Base-by-base conservation (phyloP, 108 stramenopile genomes). In the Hondaea fermentalgiana region DNA sequence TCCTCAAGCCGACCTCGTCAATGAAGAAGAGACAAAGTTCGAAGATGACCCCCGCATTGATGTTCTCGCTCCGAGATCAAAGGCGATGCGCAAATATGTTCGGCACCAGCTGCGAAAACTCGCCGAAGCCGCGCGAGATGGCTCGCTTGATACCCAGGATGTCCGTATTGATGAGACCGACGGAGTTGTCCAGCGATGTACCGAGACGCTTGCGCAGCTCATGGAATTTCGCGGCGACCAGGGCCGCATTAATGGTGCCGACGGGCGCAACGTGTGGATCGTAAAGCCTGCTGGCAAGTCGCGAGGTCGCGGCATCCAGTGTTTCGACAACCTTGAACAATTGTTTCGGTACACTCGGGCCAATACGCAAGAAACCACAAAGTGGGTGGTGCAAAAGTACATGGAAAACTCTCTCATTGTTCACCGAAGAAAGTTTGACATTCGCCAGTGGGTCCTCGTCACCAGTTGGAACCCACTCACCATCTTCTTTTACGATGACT, bases 351-450 rank as follows among this genome's bases (percentile, higher is more conserved):
- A 57, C 47, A 72, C 87, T 5, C 43, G 76, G 21, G 90, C 88
- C 35, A 87, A 49, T 53, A 42, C 58, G 72, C 76, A 83, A 28
- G 76, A 83, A 23, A 83, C 76, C n/a, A 83, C 76, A 8, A 53
- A 92, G 45, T 95, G 95, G 95, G 91, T 95, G 44, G 94, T 95
- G 19, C 95, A 95, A 60, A 95, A 95, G 89, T 95, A 95, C 92
- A 94, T 95, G 53, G 95, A 95, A 90, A 93, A 93, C 87, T 93
- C 94, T 5, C 72, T 95, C 35, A 90, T 93, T 44, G 87, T 94
- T 25, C 91, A 92, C 6, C 19, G 87, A 49, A 60, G 94, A 0
- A 95, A 95, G 92, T 94, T 95, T 57, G 95, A 95, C 92, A 88
- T 95, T 28, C 83, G 95, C 8, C 93, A 94, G 60, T 95, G 95